Evolutionary conservation across 208 protist genomes (phyloP).

Genomic region (Naegleria gruberi): DNA sequence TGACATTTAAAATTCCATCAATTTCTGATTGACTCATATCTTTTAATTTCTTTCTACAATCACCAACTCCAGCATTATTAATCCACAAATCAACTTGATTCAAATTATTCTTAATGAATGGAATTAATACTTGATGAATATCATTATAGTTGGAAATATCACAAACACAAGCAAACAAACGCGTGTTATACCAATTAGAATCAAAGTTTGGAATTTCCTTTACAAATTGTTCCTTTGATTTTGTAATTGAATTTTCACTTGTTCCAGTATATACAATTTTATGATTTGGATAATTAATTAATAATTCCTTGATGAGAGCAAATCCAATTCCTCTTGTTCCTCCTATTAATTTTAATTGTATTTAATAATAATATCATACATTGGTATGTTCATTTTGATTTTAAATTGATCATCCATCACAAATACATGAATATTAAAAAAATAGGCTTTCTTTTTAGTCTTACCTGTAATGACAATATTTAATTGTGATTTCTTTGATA

Average conservation of each 20-base stretch:
- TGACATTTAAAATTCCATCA: neutral
- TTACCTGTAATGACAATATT: conserved; percentile 3
- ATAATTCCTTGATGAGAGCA: neutral
- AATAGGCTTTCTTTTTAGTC: neutral
- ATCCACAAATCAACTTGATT: neutral
- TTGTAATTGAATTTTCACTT: too few species aligned
- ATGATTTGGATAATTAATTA: neutral
- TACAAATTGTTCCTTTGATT: too few species aligned
- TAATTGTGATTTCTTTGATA: neutral
- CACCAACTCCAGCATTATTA: neutral
- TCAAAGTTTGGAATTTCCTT: too few species aligned
- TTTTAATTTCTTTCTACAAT: neutral
- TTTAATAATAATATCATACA: neutral
- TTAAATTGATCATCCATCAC: too few species aligned
- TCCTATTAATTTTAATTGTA: neutral
- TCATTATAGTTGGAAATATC: neutral
- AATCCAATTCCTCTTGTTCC: neutral
- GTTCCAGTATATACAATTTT: neutral
- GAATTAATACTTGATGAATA: neutral
- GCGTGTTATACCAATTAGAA: neutral
- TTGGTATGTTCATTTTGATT: too few species aligned
- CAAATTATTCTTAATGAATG: neutral
- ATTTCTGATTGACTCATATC: neutral
- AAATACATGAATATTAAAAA: too few species aligned
- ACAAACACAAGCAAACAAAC: neutral